Base-by-base conservation (phyloP, 148 eudicot genomes). In the Rhododendron williamsianum region DNA sequence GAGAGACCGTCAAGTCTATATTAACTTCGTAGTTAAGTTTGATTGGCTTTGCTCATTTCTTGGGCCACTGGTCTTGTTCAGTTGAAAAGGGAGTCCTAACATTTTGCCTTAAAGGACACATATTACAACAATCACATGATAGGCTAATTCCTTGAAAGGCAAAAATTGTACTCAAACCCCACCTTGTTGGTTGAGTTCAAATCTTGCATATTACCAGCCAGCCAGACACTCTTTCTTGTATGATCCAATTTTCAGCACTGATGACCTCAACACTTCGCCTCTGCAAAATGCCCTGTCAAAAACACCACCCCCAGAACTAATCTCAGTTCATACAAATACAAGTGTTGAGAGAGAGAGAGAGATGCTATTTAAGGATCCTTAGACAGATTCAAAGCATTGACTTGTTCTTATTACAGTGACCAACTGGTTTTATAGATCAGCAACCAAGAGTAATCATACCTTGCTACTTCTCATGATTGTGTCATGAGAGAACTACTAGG, bases 401-500 rank as follows among this genome's bases (percentile, higher is more conserved):
- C 27, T n/a, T 23, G 69, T 21, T 58, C 65, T 58, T 7, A 7
- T 63, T 21, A 60, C 69, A 60, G 69, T 60, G 69, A 18, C 78
- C 9, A 6, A 74, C 41, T 16, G 45, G 21, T 76, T 33, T 52
- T 21, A 30, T 33, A 8, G 45, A 51, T 52, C 13, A 33, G 58
- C 9, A 38, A 74, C 9, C 4, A 76, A 52, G 45, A 81, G 65
- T 12, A 63, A 81, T 69, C 33, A 23, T 36, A 81, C 83, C 83
- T 81, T 58, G 18, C 73, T 60, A 58, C 73, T 60, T 58, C 9
- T 38, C 19, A 21, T 27, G 9, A 10, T 56, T 2, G 58, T 72
- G 65, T 48, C 78, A 0, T 13, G 30, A 45, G 27, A 30, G 27
- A 76, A 69, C 81, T 78, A 86, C 81, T 86, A 89, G 18, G 86